Percentiles rank a stretch among this genome's conserved stretches.
Evolutionary conservation across 2,329 filamentous ascomycete species (phyloP).

Genomic region (Fusarium avenaceum): DNA sequence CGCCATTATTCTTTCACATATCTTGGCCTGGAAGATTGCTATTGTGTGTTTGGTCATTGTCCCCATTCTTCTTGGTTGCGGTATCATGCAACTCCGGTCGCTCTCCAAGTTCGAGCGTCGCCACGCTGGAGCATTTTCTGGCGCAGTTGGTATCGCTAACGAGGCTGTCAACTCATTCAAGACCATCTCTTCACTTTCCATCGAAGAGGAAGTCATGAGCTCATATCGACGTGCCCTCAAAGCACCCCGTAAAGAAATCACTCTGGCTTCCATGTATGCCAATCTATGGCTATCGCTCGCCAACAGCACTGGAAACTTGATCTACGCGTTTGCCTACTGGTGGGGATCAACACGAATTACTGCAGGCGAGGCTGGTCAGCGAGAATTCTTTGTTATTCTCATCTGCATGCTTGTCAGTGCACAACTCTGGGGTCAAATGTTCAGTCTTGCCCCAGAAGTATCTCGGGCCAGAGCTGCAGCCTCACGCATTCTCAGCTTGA

Average conservation of each 20-base stretch:
- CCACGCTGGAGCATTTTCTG: slow-evolving; percentile 74
- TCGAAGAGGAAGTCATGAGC: slow-evolving; percentile 64
- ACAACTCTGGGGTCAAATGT: slow-evolving; percentile 80
- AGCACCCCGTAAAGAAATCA: slow-evolving; percentile 67
- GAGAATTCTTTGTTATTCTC: slow-evolving; percentile 82
- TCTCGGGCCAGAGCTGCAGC: slow-evolving; percentile 74
- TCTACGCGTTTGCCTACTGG: slow-evolving; percentile 84
- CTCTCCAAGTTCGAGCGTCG: slow-evolving; percentile 73
- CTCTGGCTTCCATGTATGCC: slow-evolving; percentile 62
- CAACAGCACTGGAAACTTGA: slow-evolving; percentile 72
- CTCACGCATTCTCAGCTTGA: slow-evolving; percentile 67
- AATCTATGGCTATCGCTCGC: slow-evolving; percentile 73
- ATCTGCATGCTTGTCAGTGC: slow-evolving; percentile 79
- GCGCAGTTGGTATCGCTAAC: slow-evolving; percentile 73
- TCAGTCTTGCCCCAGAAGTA: slow-evolving; percentile 81
- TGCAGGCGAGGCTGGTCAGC: slow-evolving; percentile 71
- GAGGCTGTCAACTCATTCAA: slow-evolving; percentile 77
- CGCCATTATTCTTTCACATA: slow-evolving; percentile 76
- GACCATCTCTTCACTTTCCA: slow-evolving; percentile 70
- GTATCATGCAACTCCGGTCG: slow-evolving; percentile 76
- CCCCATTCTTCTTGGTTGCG: slow-evolving; percentile 76
- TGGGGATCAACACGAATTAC: slow-evolving; percentile 81
- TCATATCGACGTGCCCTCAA: slow-evolving; percentile 67
- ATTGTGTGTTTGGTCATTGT: slow-evolving; percentile 78
- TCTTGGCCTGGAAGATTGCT: slow-evolving; percentile 82